phyloP scores from a whole-genome alignment of 805 yeast genomes.

The Sugiyamaella smithiae region DNA sequence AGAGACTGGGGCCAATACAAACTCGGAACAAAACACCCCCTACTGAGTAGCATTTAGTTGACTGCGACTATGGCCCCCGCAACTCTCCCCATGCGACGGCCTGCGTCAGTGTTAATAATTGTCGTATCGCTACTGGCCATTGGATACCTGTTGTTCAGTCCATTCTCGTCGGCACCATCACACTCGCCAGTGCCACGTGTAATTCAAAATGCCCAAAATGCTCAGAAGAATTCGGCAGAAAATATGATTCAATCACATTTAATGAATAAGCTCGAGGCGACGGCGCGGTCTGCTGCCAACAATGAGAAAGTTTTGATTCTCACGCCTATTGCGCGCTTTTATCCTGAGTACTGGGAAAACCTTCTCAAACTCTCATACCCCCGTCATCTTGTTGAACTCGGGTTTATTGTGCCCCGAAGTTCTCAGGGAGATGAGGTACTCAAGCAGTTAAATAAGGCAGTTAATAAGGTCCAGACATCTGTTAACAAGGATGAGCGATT shows the following conservation, averaged over 20 bases:
- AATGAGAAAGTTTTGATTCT: slow-evolving; percentile 81
- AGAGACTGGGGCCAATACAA: background rate
- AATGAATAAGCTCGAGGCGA: slow-evolving; percentile 71
- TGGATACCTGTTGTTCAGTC: slow-evolving; percentile 14
- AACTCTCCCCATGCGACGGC: slow-evolving; percentile 7
- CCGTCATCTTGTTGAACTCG: slow-evolving; percentile 78
- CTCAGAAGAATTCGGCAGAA: slow-evolving; percentile 12
- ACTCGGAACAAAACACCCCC: background rate
- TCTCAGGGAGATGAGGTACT: slow-evolving; percentile 79
- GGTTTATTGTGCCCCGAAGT: slow-evolving; percentile 85
- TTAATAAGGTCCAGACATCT: slow-evolving; percentile 66
- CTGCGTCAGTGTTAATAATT: slow-evolving; percentile 15
- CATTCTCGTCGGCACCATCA: slow-evolving; percentile 10
- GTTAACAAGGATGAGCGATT: slow-evolving; percentile 59
- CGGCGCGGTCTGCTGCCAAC: slow-evolving; percentile 68
- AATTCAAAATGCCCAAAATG: slow-evolving; percentile 8
- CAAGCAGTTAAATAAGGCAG: slow-evolving; percentile 66
- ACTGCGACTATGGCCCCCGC: slow-evolving; percentile 6
- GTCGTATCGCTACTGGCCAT: slow-evolving; percentile 14
- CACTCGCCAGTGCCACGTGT: slow-evolving; percentile 10
- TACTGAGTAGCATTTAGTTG: too few relatives aligned
- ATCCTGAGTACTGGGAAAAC: slow-evolving; percentile 86
- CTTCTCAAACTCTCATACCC: slow-evolving; percentile 74
- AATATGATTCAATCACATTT: slow-evolving; percentile 58
- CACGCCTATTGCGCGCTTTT: slow-evolving; percentile 87